Base-by-base conservation (phyloP, 202 grass and related monocot species). In the Bolboschoenoplectus hybrid region DNA sequence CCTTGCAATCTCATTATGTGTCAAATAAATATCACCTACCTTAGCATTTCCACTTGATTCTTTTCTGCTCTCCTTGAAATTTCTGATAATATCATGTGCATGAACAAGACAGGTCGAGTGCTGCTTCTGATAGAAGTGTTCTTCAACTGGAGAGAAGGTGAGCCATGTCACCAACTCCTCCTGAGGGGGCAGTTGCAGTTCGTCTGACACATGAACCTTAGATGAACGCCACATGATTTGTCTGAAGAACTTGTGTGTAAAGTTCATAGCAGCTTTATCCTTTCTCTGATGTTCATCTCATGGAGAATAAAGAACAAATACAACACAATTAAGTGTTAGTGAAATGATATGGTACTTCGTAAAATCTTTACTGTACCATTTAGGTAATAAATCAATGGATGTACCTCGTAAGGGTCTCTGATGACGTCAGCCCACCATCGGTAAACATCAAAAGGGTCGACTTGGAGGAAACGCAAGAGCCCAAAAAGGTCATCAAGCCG, bases 41-140 rank as follows among this genome's bases (percentile, higher is more conserved):
- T 62, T 66, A 86, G 64, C 87, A 81, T 82, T 87, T 83, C 85
- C 89, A 91, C 44, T 52, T 67, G 83, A 67, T 89, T 84, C 87
- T 65, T 74, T 91, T 88, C 77, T 92, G 81, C 53, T 84, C 44
- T 83, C 81, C 64, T 92, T 98, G 66, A 98, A 80, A 60, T 88
- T 93, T 92, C 85, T 95, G 72, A 95, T 98, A 89, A 95, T 93
- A 85, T 95, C 90, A 87, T 98, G 95, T 74, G 95, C 95, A 84
- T 90, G 91, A 87, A 87, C 91, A 85, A 98, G 88, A 62, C 93
- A 95, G 77, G 95, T 93, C 45, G 90, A 90, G 87, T 98, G 93
- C 85, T 98, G 95, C 84, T 92, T 95, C 86, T 94, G 89, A 87
- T 98, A 98, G 85, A 98, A 98, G 91, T 95, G 94, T 84, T 98